Percentiles rank a stretch among this genome's conserved stretches.
phyloP scores from a whole-genome alignment of 768 basidiomycete species.

The Mycena leptocephala region DNA sequence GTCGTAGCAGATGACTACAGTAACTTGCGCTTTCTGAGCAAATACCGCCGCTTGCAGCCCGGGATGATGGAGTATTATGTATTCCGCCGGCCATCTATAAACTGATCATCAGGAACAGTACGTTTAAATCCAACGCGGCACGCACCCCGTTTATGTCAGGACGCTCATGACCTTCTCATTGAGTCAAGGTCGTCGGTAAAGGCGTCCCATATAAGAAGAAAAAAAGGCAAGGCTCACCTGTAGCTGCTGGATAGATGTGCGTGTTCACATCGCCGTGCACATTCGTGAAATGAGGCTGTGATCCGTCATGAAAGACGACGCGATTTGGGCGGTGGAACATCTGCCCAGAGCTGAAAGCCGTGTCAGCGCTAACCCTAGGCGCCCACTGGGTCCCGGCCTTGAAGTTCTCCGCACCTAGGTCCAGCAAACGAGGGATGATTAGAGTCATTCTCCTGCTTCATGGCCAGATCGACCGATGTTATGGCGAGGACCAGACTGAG shows the following conservation, averaged over 20 bases:
- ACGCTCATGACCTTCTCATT: neutral
- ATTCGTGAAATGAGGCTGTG: slow-evolving; percentile 15
- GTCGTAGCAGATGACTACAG: slow-evolving; percentile 7
- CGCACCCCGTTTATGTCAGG: neutral
- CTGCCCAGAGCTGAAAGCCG: neutral
- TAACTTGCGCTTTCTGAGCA: slow-evolving; percentile 12
- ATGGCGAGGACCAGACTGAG: too few species aligned
- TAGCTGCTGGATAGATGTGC: neutral
- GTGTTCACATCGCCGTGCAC: slow-evolving; percentile 4
- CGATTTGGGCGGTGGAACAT: slow-evolving; percentile 17
- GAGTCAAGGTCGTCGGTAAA: neutral
- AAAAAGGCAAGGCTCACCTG: neutral
- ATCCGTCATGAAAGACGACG: slow-evolving; percentile 10
- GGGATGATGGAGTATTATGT: neutral
- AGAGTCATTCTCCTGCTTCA: too few species aligned
- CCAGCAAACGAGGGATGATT: neutral
- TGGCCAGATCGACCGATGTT: too few species aligned
- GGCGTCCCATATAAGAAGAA: neutral
- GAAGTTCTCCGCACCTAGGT: neutral
- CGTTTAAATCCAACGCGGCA: neutral
- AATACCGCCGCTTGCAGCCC: neutral
- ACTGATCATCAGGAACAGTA: too few species aligned
- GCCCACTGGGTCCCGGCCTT: neutral
- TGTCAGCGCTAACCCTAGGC: neutral
- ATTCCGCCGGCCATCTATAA: neutral